These are phyloP conservation scores for Aleurites moluccanus DNA, from an alignment of 441 rosid species.

Conservation along the genomic window DNA sequence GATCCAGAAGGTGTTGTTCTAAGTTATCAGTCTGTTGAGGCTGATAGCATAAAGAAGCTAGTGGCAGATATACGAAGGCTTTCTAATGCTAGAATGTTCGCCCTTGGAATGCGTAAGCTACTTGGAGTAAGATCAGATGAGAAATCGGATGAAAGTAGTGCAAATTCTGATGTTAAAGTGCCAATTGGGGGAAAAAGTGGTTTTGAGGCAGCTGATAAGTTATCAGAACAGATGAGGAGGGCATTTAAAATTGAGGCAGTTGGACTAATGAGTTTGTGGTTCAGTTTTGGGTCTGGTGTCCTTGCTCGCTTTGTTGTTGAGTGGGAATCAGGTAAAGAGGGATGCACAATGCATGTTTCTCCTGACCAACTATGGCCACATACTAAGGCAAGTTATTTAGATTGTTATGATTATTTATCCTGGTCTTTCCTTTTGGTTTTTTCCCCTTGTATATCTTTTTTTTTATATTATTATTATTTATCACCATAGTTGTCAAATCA, in stretches of 20 bases:
- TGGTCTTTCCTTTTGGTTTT: background rate
- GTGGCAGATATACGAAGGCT: conserved; percentile 95
- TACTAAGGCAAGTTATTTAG: conserved; percentile 64
- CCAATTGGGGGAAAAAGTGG: conserved; percentile 61
- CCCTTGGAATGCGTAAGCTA: conserved; percentile 92
- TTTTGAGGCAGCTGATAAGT: conserved; percentile 68
- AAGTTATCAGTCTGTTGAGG: conserved; percentile 90
- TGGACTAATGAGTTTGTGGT: conserved; percentile 95
- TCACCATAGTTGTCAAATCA: background rate
- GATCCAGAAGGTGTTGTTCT: conserved; percentile 97
- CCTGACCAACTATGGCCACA: conserved; percentile 99
- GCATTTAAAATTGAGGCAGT: conserved; percentile 96
- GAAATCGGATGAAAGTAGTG: conserved; percentile 60
- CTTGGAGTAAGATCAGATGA: conserved; percentile 92
- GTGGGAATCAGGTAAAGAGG: conserved; percentile 98
- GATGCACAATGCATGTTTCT: conserved; percentile 99
- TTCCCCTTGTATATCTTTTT: background rate
- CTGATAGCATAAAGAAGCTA: conserved; percentile 86
- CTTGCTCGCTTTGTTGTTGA: conserved; percentile 98
- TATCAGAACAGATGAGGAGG: conserved; percentile 82
- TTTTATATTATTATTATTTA: background rate
- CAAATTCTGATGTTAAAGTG: conserved; percentile 52
- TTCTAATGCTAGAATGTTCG: conserved; percentile 93
- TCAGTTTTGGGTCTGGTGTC: conserved; percentile 88
- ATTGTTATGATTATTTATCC: conserved; percentile 7